Evolutionary conservation across 345 rosid genomes (phyloP).

Genomic region (Hypericum perforatum): DNA sequence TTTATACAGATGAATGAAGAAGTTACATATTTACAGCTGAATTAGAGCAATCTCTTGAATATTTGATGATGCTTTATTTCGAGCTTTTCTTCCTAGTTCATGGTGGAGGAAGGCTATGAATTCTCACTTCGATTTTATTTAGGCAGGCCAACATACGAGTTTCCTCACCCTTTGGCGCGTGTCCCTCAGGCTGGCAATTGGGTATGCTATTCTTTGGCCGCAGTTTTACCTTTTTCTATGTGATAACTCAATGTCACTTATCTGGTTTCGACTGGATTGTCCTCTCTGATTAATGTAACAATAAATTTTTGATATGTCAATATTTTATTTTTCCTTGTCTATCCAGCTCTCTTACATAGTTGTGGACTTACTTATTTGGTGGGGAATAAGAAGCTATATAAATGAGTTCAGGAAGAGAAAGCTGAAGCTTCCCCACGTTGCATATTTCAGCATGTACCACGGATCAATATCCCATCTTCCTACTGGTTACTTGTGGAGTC

Average conservation of each 20-base stretch:
- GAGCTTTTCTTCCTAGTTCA: background rate
- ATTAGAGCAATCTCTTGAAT: no score
- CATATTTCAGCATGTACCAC: constrained; percentile 86
- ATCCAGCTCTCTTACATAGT: constrained; percentile 80
- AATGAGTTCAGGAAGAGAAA: constrained; percentile 85
- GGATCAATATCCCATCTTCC: constrained; percentile 96
- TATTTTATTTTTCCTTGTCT: constrained; percentile 11
- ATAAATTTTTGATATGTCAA: background rate
- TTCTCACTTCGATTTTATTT: constrained; percentile 49
- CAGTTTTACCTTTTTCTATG: background rate
- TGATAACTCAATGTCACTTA: background rate
- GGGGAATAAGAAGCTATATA: constrained; percentile 88
- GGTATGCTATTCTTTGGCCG: constrained; percentile 38
- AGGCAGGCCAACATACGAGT: constrained; percentile 98
- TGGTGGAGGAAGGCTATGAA: constrained; percentile 17
- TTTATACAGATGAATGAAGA: no score
- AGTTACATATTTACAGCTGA: no score
- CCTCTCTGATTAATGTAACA: background rate
- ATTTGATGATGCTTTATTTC: no score
- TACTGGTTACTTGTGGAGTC: constrained; percentile 98
- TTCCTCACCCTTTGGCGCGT: constrained; percentile 97
- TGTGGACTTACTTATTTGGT: constrained; percentile 94
- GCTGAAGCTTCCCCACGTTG: constrained; percentile 79
- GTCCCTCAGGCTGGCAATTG: constrained; percentile 95
- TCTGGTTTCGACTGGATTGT: no score